phyloP scores from a whole-genome alignment of 306 rosid species.

The Pachyrhizus erosus region DNA sequence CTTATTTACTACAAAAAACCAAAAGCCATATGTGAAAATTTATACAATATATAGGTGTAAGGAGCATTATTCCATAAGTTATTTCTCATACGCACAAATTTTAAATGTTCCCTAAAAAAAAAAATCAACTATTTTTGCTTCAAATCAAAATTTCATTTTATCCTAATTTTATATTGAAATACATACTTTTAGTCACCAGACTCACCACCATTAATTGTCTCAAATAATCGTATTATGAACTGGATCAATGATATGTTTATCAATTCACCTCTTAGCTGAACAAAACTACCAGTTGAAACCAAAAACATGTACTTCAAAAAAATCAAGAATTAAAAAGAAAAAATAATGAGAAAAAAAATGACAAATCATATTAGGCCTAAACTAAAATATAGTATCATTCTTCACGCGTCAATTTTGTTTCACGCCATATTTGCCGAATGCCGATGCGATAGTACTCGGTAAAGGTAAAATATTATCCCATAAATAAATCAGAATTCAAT shows the following conservation, averaged over 20 bases:
- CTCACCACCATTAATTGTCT: too few relatives aligned
- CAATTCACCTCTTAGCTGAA: neutral
- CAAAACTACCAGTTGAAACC: neutral
- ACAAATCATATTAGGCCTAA: neutral
- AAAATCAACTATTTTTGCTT: too few relatives aligned
- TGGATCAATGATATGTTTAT: too few relatives aligned
- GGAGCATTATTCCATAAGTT: too few relatives aligned
- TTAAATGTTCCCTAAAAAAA: too few relatives aligned
- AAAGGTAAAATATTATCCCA: neutral
- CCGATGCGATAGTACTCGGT: neutral
- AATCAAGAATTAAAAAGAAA: neutral
- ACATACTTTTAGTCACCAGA: neutral
- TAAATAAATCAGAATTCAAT: conserved; percentile 36
- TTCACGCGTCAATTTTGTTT: neutral
- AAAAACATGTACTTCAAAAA: neutral
- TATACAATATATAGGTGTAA: too few relatives aligned
- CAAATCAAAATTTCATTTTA: neutral
- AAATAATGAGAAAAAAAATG: neutral
- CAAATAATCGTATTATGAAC: too few relatives aligned
- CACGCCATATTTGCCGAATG: neutral
- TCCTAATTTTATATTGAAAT: neutral
- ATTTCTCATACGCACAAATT: too few relatives aligned
- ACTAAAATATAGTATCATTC: neutral
- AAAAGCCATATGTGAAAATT: too few relatives aligned
- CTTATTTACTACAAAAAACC: too few relatives aligned